Percentiles rank a stretch among this genome's conserved stretches.
Evolutionary conservation across 768 basidiomycete species (phyloP).

Genomic region (Butyriboletus loyo): DNA sequence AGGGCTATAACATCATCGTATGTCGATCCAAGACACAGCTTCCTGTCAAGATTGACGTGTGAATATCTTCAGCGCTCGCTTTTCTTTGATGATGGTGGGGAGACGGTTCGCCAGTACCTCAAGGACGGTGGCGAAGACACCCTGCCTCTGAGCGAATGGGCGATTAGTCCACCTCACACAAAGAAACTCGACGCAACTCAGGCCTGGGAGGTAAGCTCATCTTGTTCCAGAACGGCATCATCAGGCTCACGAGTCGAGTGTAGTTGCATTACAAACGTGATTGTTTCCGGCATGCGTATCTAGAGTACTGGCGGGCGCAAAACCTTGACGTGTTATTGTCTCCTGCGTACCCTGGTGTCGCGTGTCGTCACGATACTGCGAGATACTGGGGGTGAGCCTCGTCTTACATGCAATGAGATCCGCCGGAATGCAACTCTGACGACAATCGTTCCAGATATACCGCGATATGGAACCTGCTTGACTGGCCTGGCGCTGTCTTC

Average conservation of each 20-base stretch:
- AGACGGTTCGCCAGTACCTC: conserved; percentile 19
- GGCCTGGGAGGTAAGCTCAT: conserved; percentile 28
- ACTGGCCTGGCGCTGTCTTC: conserved; percentile 44
- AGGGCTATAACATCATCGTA: conserved; percentile 32
- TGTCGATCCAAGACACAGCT: background rate
- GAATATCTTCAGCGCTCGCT: conserved; percentile 28
- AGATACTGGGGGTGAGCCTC: conserved; percentile 32
- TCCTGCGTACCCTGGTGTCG: conserved; percentile 36
- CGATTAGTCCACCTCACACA: conserved; percentile 24
- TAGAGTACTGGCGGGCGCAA: conserved; percentile 38
- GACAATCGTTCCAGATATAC: conserved; percentile 33
- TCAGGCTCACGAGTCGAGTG: background rate
- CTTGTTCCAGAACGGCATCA: background rate
- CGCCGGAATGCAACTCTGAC: background rate
- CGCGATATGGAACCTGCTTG: conserved; percentile 41
- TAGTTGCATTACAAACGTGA: conserved; percentile 35
- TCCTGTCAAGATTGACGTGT: background rate
- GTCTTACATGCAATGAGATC: background rate
- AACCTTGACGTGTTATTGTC: conserved; percentile 40
- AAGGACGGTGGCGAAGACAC: conserved; percentile 34
- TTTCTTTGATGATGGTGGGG: conserved; percentile 40
- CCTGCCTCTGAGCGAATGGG: conserved; percentile 37
- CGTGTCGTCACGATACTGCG: conserved; percentile 36
- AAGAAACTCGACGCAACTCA: conserved; percentile 24
- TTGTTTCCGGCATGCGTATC: conserved; percentile 31